These are phyloP conservation scores for Lodderomyces beijingensis DNA, from an alignment of 1,139 yeast species.

Conservation along the genomic window DNA sequence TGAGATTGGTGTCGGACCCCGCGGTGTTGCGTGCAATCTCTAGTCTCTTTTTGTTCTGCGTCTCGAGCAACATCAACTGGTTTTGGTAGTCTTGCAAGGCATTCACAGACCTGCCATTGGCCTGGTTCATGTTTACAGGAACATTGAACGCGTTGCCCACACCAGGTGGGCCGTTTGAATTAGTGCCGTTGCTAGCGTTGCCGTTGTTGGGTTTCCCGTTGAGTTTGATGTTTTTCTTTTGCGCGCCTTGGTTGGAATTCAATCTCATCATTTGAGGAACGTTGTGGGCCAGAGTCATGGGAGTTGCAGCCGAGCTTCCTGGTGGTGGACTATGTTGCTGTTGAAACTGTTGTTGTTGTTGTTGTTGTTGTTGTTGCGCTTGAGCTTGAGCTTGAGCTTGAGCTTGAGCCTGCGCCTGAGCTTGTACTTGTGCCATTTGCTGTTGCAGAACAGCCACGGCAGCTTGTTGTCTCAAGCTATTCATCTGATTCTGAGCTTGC, in stretches of 20 bases:
- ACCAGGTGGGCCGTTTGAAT: background rate
- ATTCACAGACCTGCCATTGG: conserved; percentile 25
- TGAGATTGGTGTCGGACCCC: conserved; percentile 7
- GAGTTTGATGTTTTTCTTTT: conserved; percentile 8
- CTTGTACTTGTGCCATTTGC: too few species aligned
- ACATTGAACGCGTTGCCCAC: conserved; percentile 6
- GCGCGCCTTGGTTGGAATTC: conserved; percentile 16
- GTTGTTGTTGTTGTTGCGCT: too few species aligned
- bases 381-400: too few species aligned
- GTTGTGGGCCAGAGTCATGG: background rate
- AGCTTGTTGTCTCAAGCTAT: conserved; percentile 44
- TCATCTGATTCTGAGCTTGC: conserved; percentile 52
- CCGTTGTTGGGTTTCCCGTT: conserved; percentile 3
- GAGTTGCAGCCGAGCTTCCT: conserved; percentile 1
- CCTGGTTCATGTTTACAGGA: conserved; percentile 2
- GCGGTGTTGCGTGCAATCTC: conserved; percentile 42
- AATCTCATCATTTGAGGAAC: conserved; percentile 1
- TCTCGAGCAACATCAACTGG: conserved; percentile 68
- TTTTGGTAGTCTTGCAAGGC: conserved; percentile 70
- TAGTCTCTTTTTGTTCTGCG: conserved; percentile 63
- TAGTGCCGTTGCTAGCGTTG: background rate
- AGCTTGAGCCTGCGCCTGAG: too few species aligned
- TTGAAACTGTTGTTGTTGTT: background rate
- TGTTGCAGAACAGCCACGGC: too few species aligned
- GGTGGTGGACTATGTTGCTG: conserved; percentile 3